A percentile compares a stretch with the other conserved stretches of the same genome.
phyloP scores from a whole-genome alignment of 805 yeast genomes.

The Debaryomyces maramus region DNA sequence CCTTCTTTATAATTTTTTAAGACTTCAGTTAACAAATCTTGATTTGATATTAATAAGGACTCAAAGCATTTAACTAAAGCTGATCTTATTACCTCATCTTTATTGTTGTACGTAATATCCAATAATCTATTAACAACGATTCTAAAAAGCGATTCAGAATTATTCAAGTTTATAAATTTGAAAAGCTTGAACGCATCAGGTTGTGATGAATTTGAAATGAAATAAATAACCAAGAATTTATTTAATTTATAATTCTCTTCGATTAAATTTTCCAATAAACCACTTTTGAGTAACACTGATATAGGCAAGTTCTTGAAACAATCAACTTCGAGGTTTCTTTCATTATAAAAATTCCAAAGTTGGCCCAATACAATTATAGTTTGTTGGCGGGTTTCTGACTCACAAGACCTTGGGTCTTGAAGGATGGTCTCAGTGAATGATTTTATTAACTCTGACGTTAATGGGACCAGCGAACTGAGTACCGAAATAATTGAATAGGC shows the following conservation, averaged over 20 bases:
- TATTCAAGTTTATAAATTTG: conserved; percentile 20
- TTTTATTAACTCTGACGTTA: conserved; percentile 34
- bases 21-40: conserved; percentile 18
- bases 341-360: conserved; percentile 29
- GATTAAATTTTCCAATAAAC: conserved; percentile 12
- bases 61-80: conserved; percentile 21
- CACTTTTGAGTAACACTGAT: conserved; percentile 5
- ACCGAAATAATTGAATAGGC: conserved; percentile 83
- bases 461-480: conserved; percentile 67
- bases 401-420: conserved; percentile 23
- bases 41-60: conserved; percentile 19
- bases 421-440: conserved; percentile 37
- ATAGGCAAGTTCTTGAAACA: conserved; percentile 20
- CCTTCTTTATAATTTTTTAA: conserved; percentile 18
- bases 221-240: conserved; percentile 31
- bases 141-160: conserved; percentile 15
- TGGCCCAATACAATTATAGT: conserved; percentile 43
- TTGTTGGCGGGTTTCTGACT: conserved; percentile 23
- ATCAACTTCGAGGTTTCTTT: conserved; percentile 9
- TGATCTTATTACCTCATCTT: conserved; percentile 16
- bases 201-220: conserved; percentile 24
- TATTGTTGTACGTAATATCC: conserved; percentile 9
- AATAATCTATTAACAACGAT: conserved; percentile 15
- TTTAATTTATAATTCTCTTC: conserved; percentile 28
- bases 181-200: conserved; percentile 21